A percentile compares a stretch with the other conserved stretches of the same genome.
Conservation (phyloP, 345 rosid genomes). For the Moricandia arvensis region DNA sequence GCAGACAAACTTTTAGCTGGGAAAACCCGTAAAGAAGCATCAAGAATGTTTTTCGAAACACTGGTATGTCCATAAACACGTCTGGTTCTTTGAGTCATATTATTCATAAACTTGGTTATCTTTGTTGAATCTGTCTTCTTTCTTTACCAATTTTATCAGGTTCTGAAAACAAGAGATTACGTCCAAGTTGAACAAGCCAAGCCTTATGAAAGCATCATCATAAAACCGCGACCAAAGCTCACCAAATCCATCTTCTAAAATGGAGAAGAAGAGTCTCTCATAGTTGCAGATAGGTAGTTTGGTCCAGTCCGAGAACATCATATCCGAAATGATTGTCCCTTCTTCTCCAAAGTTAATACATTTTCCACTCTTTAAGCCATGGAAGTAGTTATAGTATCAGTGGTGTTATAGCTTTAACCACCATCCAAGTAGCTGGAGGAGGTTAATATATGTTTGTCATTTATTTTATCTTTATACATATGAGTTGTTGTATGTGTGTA, state of each 20-base stretch:
- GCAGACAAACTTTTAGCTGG: constrained; percentile 73
- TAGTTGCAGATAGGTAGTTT: constrained; percentile 43
- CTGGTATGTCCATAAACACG: constrained; percentile 60
- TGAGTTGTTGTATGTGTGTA: constrained; percentile 34
- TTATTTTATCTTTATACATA: constrained; percentile 18
- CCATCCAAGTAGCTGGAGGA: constrained; percentile 27
- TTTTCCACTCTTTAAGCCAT: constrained; percentile 4
- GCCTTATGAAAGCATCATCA: constrained; percentile 60
- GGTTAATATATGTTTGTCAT: constrained; percentile 19
- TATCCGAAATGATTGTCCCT: constrained; percentile 14
- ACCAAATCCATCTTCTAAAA: constrained; percentile 76
- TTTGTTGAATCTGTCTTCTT: not conserved
- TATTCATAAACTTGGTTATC: not conserved
- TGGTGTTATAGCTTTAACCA: constrained; percentile 28
- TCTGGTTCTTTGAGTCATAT: not conserved
- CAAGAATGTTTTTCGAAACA: constrained; percentile 97
- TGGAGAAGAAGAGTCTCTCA: constrained; percentile 9
- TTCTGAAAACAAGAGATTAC: constrained; percentile 88
- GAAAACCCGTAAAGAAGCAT: constrained; percentile 98
- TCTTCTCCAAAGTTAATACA: constrained; percentile 3
- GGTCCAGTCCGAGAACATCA: constrained; percentile 15
- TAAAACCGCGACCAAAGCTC: constrained; percentile 75
- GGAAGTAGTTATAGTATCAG: constrained; percentile 28
- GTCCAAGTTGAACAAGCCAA: constrained; percentile 82
- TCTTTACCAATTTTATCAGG: constrained; percentile 47